Evolutionary conservation across 345 rosid genomes (phyloP), one percentile per base, ranked within the genome.

Genomic region (Noccaea bulbosa): DNA sequence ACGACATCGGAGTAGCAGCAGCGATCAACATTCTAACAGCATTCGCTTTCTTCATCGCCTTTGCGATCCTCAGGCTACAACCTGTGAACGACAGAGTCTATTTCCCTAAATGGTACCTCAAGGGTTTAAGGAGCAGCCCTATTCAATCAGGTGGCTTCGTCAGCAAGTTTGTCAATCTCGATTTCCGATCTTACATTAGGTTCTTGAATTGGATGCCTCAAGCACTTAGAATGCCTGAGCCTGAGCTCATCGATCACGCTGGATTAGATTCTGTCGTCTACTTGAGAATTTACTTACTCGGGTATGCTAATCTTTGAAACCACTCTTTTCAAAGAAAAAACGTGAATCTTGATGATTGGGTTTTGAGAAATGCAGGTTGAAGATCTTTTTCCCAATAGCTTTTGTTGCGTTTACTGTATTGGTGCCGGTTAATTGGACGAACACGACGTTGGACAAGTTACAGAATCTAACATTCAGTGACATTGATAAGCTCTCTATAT

Each of bases 181-280:
- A 93, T 81, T 81, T 91, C 60, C 72, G 85, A 58, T 87, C 90
- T 5, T 93, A 93, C 70, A 12, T 76, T 24, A 84, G 76, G 61
- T 93, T 93, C 76, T 81, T 93, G 48, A 86, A 73, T 66, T 93
- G 98, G 98, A 93, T 93, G 96, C 94, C 93, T 9, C 92, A 79
- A 17, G 98, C 98, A 1, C 60, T 93, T 49, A 87, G 80, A 75
- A 91, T 90, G 97, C 97, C 98, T 5, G 98, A 93, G 72, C 92
- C 88, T 40, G 98, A 93, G 79, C 83, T 93, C 22, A 85, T 86
- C 32, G 86, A 91, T 54, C 98, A 93, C 48, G 97, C 96, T 0
- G 98, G 98, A 9, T 77, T 91, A 73, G 98, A 93, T 78, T 91
- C 97, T 16, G 94, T 86, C 56, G 86, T 91, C 72, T 93, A 87